Base-by-base conservation (phyloP, 495 filamentous ascomycete genomes). In the Pseudoneurospora amorphoporcata region DNA sequence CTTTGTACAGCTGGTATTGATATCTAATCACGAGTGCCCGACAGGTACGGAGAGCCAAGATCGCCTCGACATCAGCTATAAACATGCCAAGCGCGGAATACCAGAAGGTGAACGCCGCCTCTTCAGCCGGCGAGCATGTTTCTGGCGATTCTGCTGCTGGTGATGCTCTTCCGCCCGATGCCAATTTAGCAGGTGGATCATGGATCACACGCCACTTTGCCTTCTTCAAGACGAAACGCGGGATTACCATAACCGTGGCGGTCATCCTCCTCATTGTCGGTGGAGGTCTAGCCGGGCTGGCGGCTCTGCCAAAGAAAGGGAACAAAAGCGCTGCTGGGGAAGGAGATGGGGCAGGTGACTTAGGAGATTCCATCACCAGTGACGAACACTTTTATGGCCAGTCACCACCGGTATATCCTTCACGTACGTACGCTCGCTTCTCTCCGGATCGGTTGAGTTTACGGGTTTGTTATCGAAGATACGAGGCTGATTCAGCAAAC, bases 351-450 rank as follows among this genome's bases (percentile, higher is more conserved):
- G 29, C 43, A 2, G 19, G 39, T 8, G 76, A 73, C 16, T 73
- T 75, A 17, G 76, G 74, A 42, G 72, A 78, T 14, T 42, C n/a
- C 16, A 85, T 88, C 72, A 82, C 77, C 2, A 77, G 79, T 29
- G 86, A 88, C 71, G 73, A 75, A 3, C 72, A 73, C 4, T 90
- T 89, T 72, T 89, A 90, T 76, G 88, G 88, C 32, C 79, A 86
- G 70, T 88, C 86, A 45, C 84, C 84, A 38, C 82, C 87, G 1
- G 86, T 90, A 0, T 90, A 90, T 75, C 88, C 88, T 2, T 85
- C 87, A 1, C 88, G 83, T 85, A 76, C 72, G 82, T 80, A 37
- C 4, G 23, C 45, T 17, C 19, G 37, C 38, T 39, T 42, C 0
- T 47, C 2, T 17, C 17, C 12, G 17, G 32, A 53, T 43, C 41